These are phyloP conservation scores for Trypanosoma avium DNA, from an alignment of 208 protist species.

Conservation along the genomic window DNA sequence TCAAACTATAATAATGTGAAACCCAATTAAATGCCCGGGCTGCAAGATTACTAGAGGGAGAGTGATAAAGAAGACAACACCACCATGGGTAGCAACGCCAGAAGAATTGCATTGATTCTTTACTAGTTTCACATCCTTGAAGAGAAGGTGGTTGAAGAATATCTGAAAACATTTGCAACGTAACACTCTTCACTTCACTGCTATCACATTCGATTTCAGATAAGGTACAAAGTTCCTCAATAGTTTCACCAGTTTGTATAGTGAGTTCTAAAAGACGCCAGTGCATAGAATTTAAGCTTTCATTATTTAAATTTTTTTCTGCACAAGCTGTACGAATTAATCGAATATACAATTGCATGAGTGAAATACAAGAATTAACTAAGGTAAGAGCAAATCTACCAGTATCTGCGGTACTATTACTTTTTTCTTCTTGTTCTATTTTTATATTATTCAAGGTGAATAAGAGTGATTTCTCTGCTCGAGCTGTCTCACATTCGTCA, in stretches of 20 bases:
- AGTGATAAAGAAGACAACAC: slow-evolving; percentile 19
- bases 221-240: slow-evolving; percentile 8
- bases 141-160: not conserved
- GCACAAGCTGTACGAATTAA: not conserved
- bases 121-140: too few relatives aligned
- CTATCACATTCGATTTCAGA: not conserved
- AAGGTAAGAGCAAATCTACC: too few relatives aligned
- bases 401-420: too few relatives aligned
- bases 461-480: too few relatives aligned
- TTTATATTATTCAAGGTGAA: too few relatives aligned
- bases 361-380: not conserved
- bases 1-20: slow-evolving; percentile 1
- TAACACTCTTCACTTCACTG: not conserved
- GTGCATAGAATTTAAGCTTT: not conserved
- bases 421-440: not conserved
- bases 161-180: not conserved
- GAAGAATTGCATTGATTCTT: not conserved
- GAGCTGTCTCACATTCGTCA: too few relatives aligned
- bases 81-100: slow-evolving; percentile 18
- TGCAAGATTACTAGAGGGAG: not conserved
- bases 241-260: not conserved
- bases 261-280: slow-evolving; percentile 7
- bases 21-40: slow-evolving; percentile 10
- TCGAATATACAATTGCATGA: slow-evolving; percentile 3
- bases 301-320: not conserved